Evolutionary conservation across 805 yeast species (phyloP), one percentile per base, ranked within the genome.

Genomic region (Millerago galiae): DNA sequence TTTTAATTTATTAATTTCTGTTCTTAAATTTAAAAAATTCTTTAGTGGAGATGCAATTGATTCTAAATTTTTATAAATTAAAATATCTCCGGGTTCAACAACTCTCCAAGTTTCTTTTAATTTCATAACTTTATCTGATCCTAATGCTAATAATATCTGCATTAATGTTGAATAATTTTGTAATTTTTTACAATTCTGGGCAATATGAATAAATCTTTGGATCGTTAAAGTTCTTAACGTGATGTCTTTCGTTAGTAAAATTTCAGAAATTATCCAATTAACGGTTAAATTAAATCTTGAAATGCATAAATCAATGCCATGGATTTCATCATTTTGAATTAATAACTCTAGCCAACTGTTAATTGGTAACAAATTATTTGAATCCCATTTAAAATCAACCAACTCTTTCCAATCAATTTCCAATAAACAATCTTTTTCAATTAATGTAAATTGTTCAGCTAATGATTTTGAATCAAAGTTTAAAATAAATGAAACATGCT

Each of bases 361-460:
- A 17, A 79, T 81, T 1, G 89, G 83, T 1, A 72, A 74, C 37
- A 83, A 60, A 29, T 79, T 77, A 45, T 75, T 74, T 2, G 59
- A 55, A 40, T 77, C 75, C 88, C 95, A 83, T 38, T 77, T 72
- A 48, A 85, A 65, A 48, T 87, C 90, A 34, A 90, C 71, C 35
- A 91, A 70, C 51, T 88, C 96, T 53, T 79, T 81, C 97, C 98
- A 91, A 60, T 91, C 97, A 32, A 93, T 74, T 54, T 88, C 96
- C 40, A 77, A 72, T 17, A 90, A 62, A 34, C 89, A 75, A 60
- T 93, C 98, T 41, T 80, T 71, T 60, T 93, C 99, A 49, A 91
- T 83, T 38, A 86, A 59, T 0, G 98, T 91, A 62, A 91, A 71
- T 49, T 91, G 97, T 49, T 80, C 75, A 6, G 95, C 89, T 26